These are phyloP conservation scores for Kwoniella europaea DNA, from an alignment of 768 basidiomycete species.

Conservation along the genomic window DNA sequence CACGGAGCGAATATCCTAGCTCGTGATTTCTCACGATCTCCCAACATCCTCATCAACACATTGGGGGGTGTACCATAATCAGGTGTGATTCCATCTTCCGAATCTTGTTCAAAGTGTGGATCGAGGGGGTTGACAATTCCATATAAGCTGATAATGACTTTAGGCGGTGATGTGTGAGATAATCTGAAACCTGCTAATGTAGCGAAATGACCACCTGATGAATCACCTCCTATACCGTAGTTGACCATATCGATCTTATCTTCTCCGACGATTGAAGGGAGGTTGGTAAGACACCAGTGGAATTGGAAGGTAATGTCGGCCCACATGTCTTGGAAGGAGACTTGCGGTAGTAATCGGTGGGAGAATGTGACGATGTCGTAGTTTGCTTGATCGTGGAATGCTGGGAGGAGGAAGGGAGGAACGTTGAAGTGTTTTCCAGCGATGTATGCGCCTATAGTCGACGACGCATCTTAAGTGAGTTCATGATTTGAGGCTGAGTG, in stretches of 20 bases:
- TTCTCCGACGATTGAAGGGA: constrained; percentile 22
- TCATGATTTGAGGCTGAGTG: neutral
- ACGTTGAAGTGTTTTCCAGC: constrained; percentile 24
- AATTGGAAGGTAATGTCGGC: constrained; percentile 26
- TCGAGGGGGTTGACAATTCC: constrained; percentile 29
- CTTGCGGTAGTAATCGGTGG: constrained; percentile 32
- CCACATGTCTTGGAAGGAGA: constrained; percentile 17
- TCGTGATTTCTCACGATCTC: constrained; percentile 13
- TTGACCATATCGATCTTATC: constrained; percentile 12
- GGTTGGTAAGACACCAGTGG: constrained; percentile 29
- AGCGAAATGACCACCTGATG: constrained; percentile 30
- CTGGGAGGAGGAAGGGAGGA: constrained; percentile 26
- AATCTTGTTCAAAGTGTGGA: constrained; percentile 1
- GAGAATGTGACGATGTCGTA: constrained; percentile 37
- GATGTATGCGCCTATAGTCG: constrained; percentile 11
- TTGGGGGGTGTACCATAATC: neutral
- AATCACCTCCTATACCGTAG: constrained; percentile 34
- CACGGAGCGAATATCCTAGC: constrained; percentile 20
- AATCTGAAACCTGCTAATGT: constrained; percentile 19
- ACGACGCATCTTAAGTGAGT: neutral
- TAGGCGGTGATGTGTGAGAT: constrained; percentile 8
- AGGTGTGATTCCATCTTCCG: neutral
- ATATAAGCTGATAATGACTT: constrained; percentile 24
- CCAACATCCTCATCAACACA: neutral
- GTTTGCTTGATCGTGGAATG: constrained; percentile 6